phyloP scores from a whole-genome alignment of 2,329 filamentous ascomycete genomes.

The Xylariaceae sp. region DNA sequence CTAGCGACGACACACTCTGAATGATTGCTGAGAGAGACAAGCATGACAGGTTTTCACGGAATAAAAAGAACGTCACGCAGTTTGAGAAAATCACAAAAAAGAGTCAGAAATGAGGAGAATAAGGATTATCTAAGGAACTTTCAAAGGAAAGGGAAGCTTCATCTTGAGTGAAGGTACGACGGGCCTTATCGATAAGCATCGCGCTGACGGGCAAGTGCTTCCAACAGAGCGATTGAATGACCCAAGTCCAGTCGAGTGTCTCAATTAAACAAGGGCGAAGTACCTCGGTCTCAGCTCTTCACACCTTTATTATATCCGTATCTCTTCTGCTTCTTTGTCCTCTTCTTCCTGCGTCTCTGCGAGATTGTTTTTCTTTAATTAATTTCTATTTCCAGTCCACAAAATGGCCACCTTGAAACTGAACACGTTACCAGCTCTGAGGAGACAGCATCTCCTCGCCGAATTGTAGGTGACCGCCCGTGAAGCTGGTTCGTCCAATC shows the following conservation, averaged over 20 bases:
- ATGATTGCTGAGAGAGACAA: too few relatives aligned
- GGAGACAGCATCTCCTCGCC: slow-evolving; percentile 69
- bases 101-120: too few relatives aligned
- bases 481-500: not conserved
- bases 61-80: too few relatives aligned
- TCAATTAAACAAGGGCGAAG: not conserved
- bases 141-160: too few relatives aligned
- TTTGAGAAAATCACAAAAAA: too few relatives aligned
- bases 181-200: not conserved
- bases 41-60: too few relatives aligned
- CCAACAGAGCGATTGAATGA: not conserved
- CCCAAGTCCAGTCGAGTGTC: not conserved
- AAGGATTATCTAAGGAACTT: too few relatives aligned
- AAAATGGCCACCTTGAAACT: slow-evolving; percentile 44
- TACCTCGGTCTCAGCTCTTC: not conserved
- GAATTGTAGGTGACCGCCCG: slow-evolving; percentile 62
- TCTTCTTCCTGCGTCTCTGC: not conserved
- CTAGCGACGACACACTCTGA: too few relatives aligned
- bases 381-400: not conserved
- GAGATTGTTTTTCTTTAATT: slow-evolving; percentile 8
- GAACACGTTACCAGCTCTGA: slow-evolving; percentile 49
- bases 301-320: not conserved
- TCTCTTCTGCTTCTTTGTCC: not conserved
- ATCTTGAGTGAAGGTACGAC: not conserved
- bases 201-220: not conserved